Conservation (phyloP, 768 basidiomycete species). For the Leucocoprinus birnbaumii region DNA sequence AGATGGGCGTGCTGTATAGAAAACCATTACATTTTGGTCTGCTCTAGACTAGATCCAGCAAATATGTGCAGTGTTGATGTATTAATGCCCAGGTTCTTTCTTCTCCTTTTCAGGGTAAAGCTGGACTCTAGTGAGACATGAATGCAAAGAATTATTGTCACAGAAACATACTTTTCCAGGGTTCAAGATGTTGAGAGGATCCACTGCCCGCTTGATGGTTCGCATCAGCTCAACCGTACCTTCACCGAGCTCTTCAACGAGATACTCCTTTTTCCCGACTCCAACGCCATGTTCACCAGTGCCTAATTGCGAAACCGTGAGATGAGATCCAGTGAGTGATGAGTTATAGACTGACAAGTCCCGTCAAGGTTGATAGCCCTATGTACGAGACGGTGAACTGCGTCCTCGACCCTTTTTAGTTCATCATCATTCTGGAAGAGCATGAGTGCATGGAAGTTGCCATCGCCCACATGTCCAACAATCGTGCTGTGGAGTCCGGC, state of each 20-base stretch:
- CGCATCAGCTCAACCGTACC: constrained; percentile 85
- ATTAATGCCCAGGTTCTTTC: background rate
- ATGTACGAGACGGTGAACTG: constrained; percentile 68
- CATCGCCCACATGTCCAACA: constrained; percentile 81
- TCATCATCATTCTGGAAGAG: constrained; percentile 61
- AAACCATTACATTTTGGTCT: background rate
- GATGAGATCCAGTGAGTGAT: background rate
- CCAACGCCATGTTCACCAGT: constrained; percentile 90
- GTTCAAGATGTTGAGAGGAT: constrained; percentile 81
- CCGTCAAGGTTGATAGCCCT: constrained; percentile 75
- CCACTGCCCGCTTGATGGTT: constrained; percentile 75
- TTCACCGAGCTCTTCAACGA: constrained; percentile 77
- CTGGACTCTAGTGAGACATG: constrained; percentile 18
- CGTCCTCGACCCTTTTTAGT: constrained; percentile 46
- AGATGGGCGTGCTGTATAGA: too few species aligned
- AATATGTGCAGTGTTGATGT: background rate
- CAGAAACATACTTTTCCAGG: constrained; percentile 64
- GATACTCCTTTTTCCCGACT: constrained; percentile 81
- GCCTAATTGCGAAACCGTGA: constrained; percentile 33
- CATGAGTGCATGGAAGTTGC: constrained; percentile 54
- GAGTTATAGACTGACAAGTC: constrained; percentile 51
- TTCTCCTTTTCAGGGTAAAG: constrained; percentile 28
- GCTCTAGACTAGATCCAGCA: background rate
- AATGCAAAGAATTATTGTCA: too few species aligned
- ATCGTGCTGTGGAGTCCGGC: constrained; percentile 63